Base-by-base conservation (phyloP, 805 yeast genomes). In the Lipomyces kockii region DNA sequence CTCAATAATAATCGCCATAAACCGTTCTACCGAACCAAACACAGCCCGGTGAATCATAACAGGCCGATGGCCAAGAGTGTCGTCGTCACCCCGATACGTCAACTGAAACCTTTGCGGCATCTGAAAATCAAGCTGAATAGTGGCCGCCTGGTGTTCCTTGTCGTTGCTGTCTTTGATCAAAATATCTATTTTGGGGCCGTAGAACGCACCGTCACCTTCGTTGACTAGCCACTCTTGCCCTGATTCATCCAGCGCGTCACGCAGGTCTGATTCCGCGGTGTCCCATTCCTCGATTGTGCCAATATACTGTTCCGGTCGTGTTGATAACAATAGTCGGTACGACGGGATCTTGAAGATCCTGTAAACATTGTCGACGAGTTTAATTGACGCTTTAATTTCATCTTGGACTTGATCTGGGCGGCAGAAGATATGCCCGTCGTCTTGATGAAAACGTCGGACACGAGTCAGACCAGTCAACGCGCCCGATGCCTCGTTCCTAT, bases 131-230 rank as follows among this genome's bases (percentile, higher is more conserved):
- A 95, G 86, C 84, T 95, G 99, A 79, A 95, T 91, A 65, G 99
- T 95, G 70, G 99, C 99, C 85, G 98, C 94, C 83, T 95, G 99
- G 83, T 91, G 95, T 97, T 97, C 92, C 88, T 98, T 90, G 78
- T 86, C 87, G 78, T 92, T 85, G 58, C 98, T 97, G 80, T 95
- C 99, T 72, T 93, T 87, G 76, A 95, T 91, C 90, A 89, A 89
- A 76, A 95, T 91, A 82, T 94, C 99, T 78, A 94, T 95, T 87
- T 94, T 94, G 35, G 99, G 99, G 0, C 99, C 99, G 80, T 95
- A 95, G 77, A 87, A 87, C 7, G 90, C 99, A 83, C 99, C 99
- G 80, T 95, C 99, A 76, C 97, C 98, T 62, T 92, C 91, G 81
- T 95, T 95, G 73, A 95, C 79, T 81, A 91, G 97, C 98, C 98